Evolutionary conservation across 345 rosid species (phyloP).

Genomic region (Raphanus sativus): DNA sequence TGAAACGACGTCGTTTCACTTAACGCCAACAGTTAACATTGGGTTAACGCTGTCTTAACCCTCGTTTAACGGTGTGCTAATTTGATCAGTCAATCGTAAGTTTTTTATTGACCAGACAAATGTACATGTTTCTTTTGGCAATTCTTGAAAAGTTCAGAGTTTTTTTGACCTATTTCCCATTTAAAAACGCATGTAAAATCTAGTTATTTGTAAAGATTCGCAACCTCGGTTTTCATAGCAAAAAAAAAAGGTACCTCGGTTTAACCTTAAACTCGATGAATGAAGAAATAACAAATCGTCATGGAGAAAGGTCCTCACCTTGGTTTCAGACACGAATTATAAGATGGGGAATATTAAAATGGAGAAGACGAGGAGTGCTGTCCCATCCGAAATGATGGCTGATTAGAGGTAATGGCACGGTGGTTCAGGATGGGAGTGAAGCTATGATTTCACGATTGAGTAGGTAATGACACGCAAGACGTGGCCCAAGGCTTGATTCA

Average conservation of each 20-base stretch:
- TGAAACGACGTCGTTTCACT: no score
- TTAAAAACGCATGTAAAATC: no score
- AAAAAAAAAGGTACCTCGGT: not conserved
- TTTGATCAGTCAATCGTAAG: no score
- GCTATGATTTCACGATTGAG: not conserved
- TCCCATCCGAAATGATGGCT: not conserved
- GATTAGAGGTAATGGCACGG: not conserved
- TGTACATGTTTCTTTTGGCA: no score
- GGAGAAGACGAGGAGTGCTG: not conserved
- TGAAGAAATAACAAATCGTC: not conserved
- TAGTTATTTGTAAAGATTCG: no score
- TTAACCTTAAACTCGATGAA: not conserved
- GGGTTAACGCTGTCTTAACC: no score
- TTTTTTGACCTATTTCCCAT: no score
- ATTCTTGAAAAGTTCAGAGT: no score
- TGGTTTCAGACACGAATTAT: not conserved
- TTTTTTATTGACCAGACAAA: no score
- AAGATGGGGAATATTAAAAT: not conserved
- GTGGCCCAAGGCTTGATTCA: not conserved
- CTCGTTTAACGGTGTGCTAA: no score
- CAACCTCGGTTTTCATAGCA: no score
- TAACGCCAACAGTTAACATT: no score
- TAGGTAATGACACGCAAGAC: not conserved
- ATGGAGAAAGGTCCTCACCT: not conserved
- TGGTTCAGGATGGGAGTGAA: not conserved